Base-by-base conservation (phyloP, 495 filamentous ascomycete genomes). In the Lasiosphaeriaceae sp. region DNA sequence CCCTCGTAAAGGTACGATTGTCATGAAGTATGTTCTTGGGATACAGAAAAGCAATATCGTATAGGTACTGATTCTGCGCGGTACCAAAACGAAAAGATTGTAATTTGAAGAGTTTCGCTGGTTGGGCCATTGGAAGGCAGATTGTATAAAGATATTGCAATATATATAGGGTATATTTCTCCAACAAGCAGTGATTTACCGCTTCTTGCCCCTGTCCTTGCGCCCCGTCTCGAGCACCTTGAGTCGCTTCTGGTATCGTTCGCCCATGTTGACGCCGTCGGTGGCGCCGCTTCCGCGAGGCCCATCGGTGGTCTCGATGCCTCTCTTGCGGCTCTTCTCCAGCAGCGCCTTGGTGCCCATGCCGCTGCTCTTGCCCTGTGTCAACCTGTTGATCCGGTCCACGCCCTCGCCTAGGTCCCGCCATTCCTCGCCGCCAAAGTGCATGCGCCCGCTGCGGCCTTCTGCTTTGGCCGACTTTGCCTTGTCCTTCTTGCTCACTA, bases 401-500 rank as follows among this genome's bases (percentile, higher is more conserved):
- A 90, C 79, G 37, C 90, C 91, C 60, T 88, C 85, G 26, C 85
- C 88, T 14, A 96, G 81, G 3, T 84, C 84, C 44, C 81, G 80
- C 87, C 90, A 92, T 60, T 95, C 90, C 66, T 95, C 92, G 19
- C 91, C 91, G 48, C 89, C 91, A 72, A 86, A 94, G 52, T 61
- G 79, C 81, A 76, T 78, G 57, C 71, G 72, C 16, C 37, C 58
- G 53, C 66, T 70, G 55, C 74, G 67, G 14, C 69, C 68, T 46
- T 75, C 77, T 23, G 56, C 64, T 58, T 76, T 76, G 20, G 70
- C 71, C 37, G 74, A 75, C 59, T 83, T 80, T 12, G 76, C 74
- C 35, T 74, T 67, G 20, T 93, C 88, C 76, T 90, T 90, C 80
- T 92, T 93, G 69, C 84, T 87, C 64, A 86, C 81, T 68, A 84